Evolutionary conservation across 2,329 filamentous ascomycete species (phyloP).

Genomic region (Incumbomyces delicatus): DNA sequence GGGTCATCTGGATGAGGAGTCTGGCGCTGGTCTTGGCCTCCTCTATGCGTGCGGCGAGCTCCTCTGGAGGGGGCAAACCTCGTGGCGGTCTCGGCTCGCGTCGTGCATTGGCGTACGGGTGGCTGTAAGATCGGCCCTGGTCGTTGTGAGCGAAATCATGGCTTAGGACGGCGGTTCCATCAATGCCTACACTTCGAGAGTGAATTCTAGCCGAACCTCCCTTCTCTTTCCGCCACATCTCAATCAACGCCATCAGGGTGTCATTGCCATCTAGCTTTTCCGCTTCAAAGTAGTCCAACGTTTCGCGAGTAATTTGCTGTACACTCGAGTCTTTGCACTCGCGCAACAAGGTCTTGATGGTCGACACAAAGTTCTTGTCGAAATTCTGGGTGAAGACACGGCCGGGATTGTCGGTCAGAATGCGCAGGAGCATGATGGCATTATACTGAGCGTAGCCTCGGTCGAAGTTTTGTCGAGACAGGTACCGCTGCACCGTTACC

Average conservation of each 20-base stretch:
- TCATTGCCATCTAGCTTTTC: constrained; percentile 62
- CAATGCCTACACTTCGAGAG: constrained; percentile 10
- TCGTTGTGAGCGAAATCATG: constrained; percentile 10
- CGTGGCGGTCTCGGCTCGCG: constrained; percentile 34
- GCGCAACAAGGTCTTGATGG: constrained; percentile 64
- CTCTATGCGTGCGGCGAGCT: constrained; percentile 74
- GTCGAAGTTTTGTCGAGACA: constrained; percentile 59
- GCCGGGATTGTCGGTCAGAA: constrained; percentile 85
- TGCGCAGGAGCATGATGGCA: constrained; percentile 87
- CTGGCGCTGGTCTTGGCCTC: constrained; percentile 86
- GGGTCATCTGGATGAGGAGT: constrained; percentile 81
- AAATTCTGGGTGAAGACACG: constrained; percentile 82
- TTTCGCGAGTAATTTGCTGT: constrained; percentile 78
- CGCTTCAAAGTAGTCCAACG: constrained; percentile 65
- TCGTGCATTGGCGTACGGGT: constrained; percentile 24
- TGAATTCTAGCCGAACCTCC: constrained; percentile 37
- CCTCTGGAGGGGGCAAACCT: constrained; percentile 54
- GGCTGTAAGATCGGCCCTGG: constrained; percentile 9
- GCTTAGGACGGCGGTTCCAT: not conserved
- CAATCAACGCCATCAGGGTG: constrained; percentile 57
- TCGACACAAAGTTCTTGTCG: constrained; percentile 71
- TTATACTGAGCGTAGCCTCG: constrained; percentile 79
- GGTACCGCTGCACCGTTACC: constrained; percentile 67
- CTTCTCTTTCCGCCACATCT: constrained; percentile 89
- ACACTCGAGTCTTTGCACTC: constrained; percentile 64